phyloP scores from a whole-genome alignment of 148 eudicot genomes.

The Cornus kousa region DNA sequence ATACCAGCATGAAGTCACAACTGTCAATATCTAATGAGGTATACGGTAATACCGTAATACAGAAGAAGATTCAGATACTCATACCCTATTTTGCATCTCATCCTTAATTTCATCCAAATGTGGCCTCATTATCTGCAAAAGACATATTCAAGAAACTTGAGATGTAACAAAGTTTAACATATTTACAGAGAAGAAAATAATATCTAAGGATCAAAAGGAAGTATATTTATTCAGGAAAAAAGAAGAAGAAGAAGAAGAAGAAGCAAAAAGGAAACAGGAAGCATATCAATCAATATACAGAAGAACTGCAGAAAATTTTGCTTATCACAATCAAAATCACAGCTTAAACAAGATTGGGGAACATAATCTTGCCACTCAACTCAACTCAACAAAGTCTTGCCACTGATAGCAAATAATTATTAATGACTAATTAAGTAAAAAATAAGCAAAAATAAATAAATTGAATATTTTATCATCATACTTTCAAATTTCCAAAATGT shows the following conservation, averaged over 20 bases:
- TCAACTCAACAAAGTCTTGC: no score
- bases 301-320: not conserved
- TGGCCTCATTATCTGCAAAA: slow-evolving; percentile 77
- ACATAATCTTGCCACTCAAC: no score
- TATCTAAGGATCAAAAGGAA: not conserved
- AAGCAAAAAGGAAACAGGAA: not conserved
- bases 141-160: slow-evolving; percentile 14
- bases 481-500: no score
- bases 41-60: not conserved
- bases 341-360: not conserved
- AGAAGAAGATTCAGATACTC: slow-evolving; percentile 10
- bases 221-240: not conserved
- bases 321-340: not conserved
- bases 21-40: not conserved
- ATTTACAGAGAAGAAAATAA: not conserved
- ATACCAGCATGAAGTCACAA: not conserved
- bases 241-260: not conserved
- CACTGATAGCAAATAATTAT: no score
- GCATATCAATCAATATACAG: not conserved
- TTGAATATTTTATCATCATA: no score
- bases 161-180: not conserved
- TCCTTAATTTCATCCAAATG: slow-evolving; percentile 65
- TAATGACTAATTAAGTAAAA: no score
- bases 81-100: slow-evolving; percentile 79
- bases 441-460: no score